Evolutionary conservation across 768 basidiomycete genomes (phyloP).

Genomic region (Podaxis sp.): DNA sequence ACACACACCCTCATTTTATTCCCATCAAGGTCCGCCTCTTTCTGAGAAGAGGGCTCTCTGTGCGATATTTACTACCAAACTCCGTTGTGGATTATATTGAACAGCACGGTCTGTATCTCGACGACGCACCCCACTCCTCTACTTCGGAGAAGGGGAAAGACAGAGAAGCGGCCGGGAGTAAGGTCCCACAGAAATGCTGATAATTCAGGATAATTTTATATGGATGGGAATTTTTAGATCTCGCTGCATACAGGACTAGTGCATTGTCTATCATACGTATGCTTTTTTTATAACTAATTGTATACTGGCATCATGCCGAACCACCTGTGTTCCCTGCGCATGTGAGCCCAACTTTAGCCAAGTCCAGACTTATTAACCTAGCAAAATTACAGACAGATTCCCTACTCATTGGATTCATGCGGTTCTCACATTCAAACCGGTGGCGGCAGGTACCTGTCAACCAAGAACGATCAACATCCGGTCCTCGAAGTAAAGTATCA

Average conservation of each 20-base stretch:
- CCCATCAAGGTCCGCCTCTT: slow-evolving; percentile 60
- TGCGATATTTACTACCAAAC: slow-evolving; percentile 88
- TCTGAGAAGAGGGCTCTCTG: slow-evolving; percentile 75
- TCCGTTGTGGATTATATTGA: slow-evolving; percentile 95
- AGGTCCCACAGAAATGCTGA: slow-evolving; percentile 21
- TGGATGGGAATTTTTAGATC: not conserved
- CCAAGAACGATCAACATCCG: no score
- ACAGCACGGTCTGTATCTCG: slow-evolving; percentile 72
- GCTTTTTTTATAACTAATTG: slow-evolving; percentile 9
- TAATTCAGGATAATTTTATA: slow-evolving; percentile 7
- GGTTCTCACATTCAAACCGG: not conserved
- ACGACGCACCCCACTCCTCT: slow-evolving; percentile 42
- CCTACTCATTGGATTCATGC: not conserved
- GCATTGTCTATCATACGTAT: slow-evolving; percentile 7
- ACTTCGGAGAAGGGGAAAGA: slow-evolving; percentile 36
- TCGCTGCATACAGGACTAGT: not conserved
- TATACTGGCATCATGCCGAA: not conserved
- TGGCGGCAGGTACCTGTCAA: not conserved
- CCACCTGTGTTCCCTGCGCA: not conserved
- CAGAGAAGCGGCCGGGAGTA: slow-evolving; percentile 29
- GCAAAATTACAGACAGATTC: not conserved
- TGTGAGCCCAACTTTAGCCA: not conserved
- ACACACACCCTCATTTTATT: not conserved
- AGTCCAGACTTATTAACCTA: not conserved
- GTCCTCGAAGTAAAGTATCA: no score